phyloP scores from a whole-genome alignment of 805 yeast genomes.

The Candida ortonii region DNA sequence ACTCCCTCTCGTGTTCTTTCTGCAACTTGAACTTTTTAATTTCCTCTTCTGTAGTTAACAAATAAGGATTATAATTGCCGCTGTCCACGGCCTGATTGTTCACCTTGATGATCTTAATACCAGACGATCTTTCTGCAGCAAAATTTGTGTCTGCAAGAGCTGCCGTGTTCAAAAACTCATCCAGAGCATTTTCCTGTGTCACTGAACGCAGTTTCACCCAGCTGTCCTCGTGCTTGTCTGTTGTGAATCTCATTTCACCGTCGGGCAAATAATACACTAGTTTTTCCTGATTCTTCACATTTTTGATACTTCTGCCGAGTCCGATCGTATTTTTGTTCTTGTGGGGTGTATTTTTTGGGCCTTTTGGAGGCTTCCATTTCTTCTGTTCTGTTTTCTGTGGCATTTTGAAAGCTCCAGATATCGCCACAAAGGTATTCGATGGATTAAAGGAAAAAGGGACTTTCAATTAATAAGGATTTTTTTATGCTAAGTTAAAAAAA shows the following conservation, averaged over 20 bases:
- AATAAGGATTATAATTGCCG: slow-evolving; percentile 48
- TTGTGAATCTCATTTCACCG: slow-evolving; percentile 86
- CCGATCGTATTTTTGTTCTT: slow-evolving; percentile 83
- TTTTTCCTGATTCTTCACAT: slow-evolving; percentile 68
- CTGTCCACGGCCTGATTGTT: slow-evolving; percentile 69
- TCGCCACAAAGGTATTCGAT: too few relatives aligned
- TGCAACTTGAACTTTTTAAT: slow-evolving; percentile 58
- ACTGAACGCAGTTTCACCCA: slow-evolving; percentile 93
- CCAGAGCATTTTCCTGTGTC: slow-evolving; percentile 90
- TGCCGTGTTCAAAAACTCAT: slow-evolving; percentile 93
- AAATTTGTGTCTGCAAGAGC: slow-evolving; percentile 95
- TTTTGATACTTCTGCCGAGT: slow-evolving; percentile 77
- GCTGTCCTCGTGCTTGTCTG: slow-evolving; percentile 76
- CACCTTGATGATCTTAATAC: slow-evolving; percentile 79
- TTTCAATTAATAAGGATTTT: slow-evolving; percentile 1
- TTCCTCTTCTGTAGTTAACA: slow-evolving; percentile 67
- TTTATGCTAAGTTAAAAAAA: too few relatives aligned
- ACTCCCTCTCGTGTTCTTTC: slow-evolving; percentile 58
- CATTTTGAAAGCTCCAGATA: slow-evolving; percentile 22
- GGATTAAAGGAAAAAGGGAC: neutral
- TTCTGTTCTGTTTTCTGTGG: slow-evolving; percentile 51
- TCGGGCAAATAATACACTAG: slow-evolving; percentile 71
- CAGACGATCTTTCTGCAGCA: slow-evolving; percentile 82
- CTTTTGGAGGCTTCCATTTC: slow-evolving; percentile 87
- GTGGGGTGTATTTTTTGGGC: slow-evolving; percentile 86